Conservation (phyloP, 371 early-diverging fungal species). For the Mortierella sp. region DNA sequence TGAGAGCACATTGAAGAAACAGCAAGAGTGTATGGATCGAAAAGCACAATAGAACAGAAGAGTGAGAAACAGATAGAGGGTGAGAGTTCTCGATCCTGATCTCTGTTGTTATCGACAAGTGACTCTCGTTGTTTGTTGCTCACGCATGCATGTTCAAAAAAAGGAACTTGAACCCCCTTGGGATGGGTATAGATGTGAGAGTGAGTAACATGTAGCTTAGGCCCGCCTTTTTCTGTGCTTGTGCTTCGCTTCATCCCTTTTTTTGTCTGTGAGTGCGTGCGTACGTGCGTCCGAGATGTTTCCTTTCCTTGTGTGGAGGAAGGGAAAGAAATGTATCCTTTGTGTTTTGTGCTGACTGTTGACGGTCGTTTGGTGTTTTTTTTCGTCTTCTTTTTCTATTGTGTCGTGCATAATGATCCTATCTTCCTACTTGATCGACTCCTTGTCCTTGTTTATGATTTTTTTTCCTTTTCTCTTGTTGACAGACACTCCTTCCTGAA, state of each 20-base stretch:
- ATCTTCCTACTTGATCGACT: not conserved
- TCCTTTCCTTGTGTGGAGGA: not conserved
- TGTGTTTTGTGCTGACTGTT: not conserved
- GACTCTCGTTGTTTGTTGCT: not conserved
- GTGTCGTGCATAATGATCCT: not conserved
- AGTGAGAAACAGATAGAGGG: not conserved
- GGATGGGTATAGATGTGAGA: not conserved
- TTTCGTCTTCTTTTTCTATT: not conserved
- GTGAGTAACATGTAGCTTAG: no score
- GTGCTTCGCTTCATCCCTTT: not conserved
- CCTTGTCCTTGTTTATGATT: not conserved
- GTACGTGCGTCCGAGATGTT: not conserved
- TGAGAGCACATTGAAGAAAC: not conserved
- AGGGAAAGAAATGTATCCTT: not conserved
- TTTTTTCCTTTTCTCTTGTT: conserved; percentile 2
- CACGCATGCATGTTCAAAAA: not conserved
- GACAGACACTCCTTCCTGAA: not conserved
- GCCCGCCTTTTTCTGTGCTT: not conserved
- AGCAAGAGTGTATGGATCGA: not conserved
- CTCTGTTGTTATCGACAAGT: not conserved
- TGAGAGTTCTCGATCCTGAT: not conserved
- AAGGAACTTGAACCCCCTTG: not conserved
- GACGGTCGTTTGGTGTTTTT: not conserved
- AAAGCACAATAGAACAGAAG: not conserved
- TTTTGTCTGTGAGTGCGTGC: not conserved